Conservation (phyloP, 139 green algal genomes). For the Deuterostichococcus epilithicus region DNA sequence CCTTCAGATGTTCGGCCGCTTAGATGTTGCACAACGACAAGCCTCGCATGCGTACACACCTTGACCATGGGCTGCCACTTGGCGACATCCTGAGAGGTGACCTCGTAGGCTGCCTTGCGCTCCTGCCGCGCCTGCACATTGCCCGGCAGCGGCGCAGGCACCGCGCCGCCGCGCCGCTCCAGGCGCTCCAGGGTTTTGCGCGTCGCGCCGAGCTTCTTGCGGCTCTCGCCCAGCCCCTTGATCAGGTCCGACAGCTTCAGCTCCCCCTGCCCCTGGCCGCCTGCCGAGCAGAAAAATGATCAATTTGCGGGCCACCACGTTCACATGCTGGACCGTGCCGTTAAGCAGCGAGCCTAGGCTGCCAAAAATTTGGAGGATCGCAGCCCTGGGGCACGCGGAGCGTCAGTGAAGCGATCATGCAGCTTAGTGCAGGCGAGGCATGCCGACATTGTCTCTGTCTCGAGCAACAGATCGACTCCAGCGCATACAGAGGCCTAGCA, state of each 20-base stretch:
- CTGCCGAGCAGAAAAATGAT: no score
- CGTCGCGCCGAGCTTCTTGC: slow-evolving; percentile 39
- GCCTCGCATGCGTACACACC: slow-evolving; percentile 23
- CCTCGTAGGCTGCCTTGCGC: slow-evolving; percentile 85
- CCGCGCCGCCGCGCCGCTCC: slow-evolving; percentile 30
- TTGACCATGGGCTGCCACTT: slow-evolving; percentile 93
- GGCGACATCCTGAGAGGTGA: slow-evolving; percentile 68
- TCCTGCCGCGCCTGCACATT: slow-evolving; percentile 60
- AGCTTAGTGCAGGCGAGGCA: no score
- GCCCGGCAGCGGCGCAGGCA: slow-evolving; percentile 59
- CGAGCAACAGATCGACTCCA: no score
- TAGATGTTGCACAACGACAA: no score
- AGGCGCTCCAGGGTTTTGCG: slow-evolving; percentile 68
- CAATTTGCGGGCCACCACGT: no score
- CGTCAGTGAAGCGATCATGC: no score
- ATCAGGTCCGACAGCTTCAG: slow-evolving; percentile 76
- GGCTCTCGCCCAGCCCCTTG: slow-evolving; percentile 31
- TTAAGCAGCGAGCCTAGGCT: no score
- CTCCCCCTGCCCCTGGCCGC: slow-evolving; percentile 36
- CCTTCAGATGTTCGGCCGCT: no score
- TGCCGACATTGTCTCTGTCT: no score
- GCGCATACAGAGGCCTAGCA: background rate
- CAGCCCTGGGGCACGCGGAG: no score
- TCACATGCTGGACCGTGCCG: no score
- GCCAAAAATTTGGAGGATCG: no score